phyloP scores from a whole-genome alignment of 768 basidiomycete genomes.

The Tylopilus intermedius region DNA sequence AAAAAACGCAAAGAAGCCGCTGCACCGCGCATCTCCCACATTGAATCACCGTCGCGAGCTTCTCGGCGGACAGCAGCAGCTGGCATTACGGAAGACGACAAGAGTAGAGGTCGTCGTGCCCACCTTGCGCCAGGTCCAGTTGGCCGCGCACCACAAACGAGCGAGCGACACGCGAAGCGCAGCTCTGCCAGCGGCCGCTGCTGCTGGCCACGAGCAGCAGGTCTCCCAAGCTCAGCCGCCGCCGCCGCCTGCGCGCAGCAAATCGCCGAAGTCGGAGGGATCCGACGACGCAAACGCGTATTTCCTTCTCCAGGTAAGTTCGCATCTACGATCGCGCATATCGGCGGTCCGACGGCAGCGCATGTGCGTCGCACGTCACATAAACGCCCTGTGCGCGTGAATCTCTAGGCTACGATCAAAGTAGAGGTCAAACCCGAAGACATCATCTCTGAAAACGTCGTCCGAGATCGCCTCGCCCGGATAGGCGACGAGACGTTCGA shows the following conservation, averaged over 20 bases:
- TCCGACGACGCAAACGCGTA: background rate
- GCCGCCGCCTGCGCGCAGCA: background rate
- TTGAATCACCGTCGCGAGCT: slow-evolving; percentile 7
- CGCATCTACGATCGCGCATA: background rate
- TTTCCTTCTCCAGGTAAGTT: slow-evolving; percentile 4
- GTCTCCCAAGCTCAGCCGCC: background rate
- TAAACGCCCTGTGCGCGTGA: too few species aligned
- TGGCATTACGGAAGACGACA: background rate
- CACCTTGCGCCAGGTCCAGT: slow-evolving; percentile 1
- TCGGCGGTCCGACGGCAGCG: too few species aligned
- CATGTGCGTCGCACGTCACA: too few species aligned
- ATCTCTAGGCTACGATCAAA: slow-evolving; percentile 10
- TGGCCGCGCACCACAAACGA: background rate
- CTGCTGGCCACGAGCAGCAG: background rate
- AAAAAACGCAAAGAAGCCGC: background rate
- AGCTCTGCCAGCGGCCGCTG: background rate
- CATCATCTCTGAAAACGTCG: slow-evolving; percentile 2
- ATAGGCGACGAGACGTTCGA: slow-evolving; percentile 9
- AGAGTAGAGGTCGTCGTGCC: slow-evolving; percentile 9
- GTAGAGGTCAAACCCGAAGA: slow-evolving; percentile 7
- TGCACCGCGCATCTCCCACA: background rate
- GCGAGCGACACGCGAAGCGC: background rate
- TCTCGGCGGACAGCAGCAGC: slow-evolving; percentile 3
- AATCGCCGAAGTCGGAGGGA: slow-evolving; percentile 2
- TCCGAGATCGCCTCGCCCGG: slow-evolving; percentile 4